Evolutionary conservation across 129 eudicot species (phyloP), one percentile per base, ranked within the genome.

Genomic region (Chrysanthemum makinoi): DNA sequence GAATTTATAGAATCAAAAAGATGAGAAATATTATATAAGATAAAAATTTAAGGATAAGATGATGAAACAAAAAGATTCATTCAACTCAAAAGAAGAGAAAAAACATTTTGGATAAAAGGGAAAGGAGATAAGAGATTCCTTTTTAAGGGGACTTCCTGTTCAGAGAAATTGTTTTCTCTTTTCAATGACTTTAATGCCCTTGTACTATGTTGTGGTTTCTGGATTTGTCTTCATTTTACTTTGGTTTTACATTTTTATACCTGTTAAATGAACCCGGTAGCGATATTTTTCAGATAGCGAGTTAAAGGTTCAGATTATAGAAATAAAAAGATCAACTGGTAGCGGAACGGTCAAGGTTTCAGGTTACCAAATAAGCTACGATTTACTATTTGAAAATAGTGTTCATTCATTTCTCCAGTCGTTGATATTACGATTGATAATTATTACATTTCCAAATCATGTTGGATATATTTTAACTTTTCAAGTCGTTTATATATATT

Each of bases 81-180:
- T 73, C 70, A 39, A 49, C 19, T 46, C 17, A 7, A 13, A 35
- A 17, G 18, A 48, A 9, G 20, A 47, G 47, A 62, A 69, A 70
- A 62, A 15, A 20, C 46, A 39, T 39, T 77, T 33, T 77, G 81
- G 81, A 77, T 70, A 70, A 62, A 65, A 55, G 65, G 24, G 48
- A 35, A 39, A 70, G 33, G 66, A 77, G 72, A 77, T 70, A 62
- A 77, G 81, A 70, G 76, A 77, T 62, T 70, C 76, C 16, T 77
- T 69, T 39, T 69, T 47, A 76, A 46, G 65, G 69, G 60, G 75
- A 60, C 64, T 6, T 20, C 62, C 80, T 61, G 57, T 69, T 77
- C 52, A 33, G 60, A 72, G 61, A 53, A 39, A 52, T 20, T 47
- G 17, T 13, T 64, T n/a, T 18, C 6, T 3, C 43, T 7, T 46